phyloP scores from a whole-genome alignment of 352 stramenopile species.

The Phytophthora capsici region DNA sequence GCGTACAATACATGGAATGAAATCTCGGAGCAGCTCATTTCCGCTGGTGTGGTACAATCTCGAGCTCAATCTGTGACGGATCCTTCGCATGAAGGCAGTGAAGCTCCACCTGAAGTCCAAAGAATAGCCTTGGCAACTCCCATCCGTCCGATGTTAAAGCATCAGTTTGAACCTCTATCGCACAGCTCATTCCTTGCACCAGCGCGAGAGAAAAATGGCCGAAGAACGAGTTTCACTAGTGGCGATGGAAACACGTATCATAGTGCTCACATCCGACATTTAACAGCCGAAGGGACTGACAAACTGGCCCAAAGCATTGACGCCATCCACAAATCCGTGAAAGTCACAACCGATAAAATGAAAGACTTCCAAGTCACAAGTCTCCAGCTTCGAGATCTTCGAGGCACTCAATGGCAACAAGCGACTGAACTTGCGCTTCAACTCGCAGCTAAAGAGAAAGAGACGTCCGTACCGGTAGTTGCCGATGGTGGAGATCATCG shows the following conservation, averaged over 20 bases:
- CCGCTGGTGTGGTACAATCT: slow-evolving; percentile 46
- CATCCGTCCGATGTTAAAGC: slow-evolving; percentile 46
- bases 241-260: slow-evolving; percentile 51
- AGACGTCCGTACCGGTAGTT: neutral
- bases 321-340: slow-evolving; percentile 40
- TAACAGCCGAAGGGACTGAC: slow-evolving; percentile 37
- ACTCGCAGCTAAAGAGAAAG: slow-evolving; percentile 23
- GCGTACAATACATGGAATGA: slow-evolving; percentile 56
- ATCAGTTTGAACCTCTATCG: slow-evolving; percentile 50
- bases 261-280: slow-evolving; percentile 41
- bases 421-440: slow-evolving; percentile 54
- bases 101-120: neutral
- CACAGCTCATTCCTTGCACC: slow-evolving; percentile 43
- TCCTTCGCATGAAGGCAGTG: slow-evolving; percentile 12
- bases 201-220: slow-evolving; percentile 26
- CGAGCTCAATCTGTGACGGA: slow-evolving; percentile 16
- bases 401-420: slow-evolving; percentile 59
- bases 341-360: slow-evolving; percentile 34
- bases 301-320: slow-evolving; percentile 47
- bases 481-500: slow-evolving; percentile 35
- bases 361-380: slow-evolving; percentile 43
- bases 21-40: slow-evolving; percentile 50
- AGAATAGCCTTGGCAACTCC: neutral
- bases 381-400: slow-evolving; percentile 42
- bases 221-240: slow-evolving; percentile 16